Evolutionary conservation across 169 alveolate genomes (phyloP).

Genomic region (Cryptosporidium andersoni): DNA sequence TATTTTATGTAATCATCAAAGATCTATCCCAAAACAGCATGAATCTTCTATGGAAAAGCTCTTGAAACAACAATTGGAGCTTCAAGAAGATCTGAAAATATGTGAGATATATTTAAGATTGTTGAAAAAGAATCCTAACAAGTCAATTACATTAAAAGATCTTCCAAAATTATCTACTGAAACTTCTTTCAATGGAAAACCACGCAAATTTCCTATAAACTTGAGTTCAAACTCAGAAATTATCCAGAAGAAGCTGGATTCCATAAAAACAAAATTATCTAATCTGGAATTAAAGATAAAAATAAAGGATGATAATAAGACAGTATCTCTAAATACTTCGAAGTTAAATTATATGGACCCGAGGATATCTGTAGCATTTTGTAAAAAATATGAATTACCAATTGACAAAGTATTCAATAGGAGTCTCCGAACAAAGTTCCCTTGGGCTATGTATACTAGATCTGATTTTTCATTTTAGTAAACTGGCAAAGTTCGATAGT

Average conservation of each 20-base stretch:
- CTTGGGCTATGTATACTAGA: slow-evolving; percentile 98
- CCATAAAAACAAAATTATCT: slow-evolving; percentile 72
- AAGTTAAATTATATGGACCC: slow-evolving; percentile 99
- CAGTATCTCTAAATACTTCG: slow-evolving; percentile 98
- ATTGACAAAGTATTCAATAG: slow-evolving; percentile 96
- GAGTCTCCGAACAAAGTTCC: slow-evolving; percentile 91
- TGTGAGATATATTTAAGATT: slow-evolving; percentile 83
- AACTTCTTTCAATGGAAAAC: slow-evolving; percentile 51
- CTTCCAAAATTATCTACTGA: slow-evolving; percentile 73
- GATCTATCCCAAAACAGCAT: slow-evolving; percentile 92
- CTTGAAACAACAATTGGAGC: slow-evolving; percentile 83
- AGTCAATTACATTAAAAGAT: slow-evolving; percentile 73
- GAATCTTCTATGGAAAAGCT: slow-evolving; percentile 92
- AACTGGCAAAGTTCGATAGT: not conserved
- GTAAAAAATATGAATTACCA: slow-evolving; percentile 94
- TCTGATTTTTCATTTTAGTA: slow-evolving; percentile 89
- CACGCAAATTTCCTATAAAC: slow-evolving; percentile 67
- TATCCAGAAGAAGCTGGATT: slow-evolving; percentile 63
- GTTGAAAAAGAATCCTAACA: slow-evolving; percentile 78
- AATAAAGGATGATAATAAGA: slow-evolving; percentile 94
- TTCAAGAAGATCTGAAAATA: slow-evolving; percentile 85
- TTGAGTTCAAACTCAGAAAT: slow-evolving; percentile 67
- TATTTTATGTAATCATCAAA: slow-evolving; percentile 96
- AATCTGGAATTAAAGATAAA: slow-evolving; percentile 77
- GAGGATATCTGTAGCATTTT: slow-evolving; percentile 96